Percentiles rank a stretch among this genome's conserved stretches.
Conservation (phyloP, 2,329 filamentous ascomycete genomes). For the Verticillium albo-atrum region DNA sequence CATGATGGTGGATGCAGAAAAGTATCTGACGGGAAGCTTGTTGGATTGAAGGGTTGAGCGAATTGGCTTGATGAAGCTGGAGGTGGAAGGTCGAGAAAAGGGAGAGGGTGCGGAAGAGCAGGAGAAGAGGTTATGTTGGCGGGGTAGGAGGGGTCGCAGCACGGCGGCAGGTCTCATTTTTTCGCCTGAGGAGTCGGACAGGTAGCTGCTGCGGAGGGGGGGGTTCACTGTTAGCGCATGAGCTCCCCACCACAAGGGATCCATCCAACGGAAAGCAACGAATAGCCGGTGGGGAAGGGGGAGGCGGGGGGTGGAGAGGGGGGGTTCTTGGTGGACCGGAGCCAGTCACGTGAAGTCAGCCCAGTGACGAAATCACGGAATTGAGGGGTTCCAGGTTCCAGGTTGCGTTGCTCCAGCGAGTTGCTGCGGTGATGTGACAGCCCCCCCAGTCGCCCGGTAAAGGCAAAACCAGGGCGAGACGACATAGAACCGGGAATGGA, state of each 20-base stretch:
- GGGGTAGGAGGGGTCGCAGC: conserved; percentile 16
- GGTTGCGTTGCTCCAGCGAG: background rate
- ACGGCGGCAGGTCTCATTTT: conserved; percentile 17
- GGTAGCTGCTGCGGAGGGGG: conserved; percentile 8
- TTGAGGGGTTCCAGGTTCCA: background rate
- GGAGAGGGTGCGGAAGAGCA: conserved; percentile 14
- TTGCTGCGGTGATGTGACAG: background rate
- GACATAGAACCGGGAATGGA: background rate
- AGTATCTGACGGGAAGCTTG: conserved; percentile 33
- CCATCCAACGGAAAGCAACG: conserved; percentile 3
- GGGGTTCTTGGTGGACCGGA: background rate
- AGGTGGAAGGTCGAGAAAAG: conserved; percentile 17
- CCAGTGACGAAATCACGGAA: background rate
- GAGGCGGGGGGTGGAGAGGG: background rate
- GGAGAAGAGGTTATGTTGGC: conserved; percentile 15
- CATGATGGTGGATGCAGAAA: conserved; percentile 68
- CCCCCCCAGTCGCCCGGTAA: background rate
- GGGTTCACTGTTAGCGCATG: conserved; percentile 14
- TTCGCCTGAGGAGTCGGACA: conserved; percentile 7
- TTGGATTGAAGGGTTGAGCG: conserved; percentile 11
- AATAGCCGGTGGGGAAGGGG: background rate
- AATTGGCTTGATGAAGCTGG: conserved; percentile 14
- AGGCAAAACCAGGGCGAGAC: background rate
- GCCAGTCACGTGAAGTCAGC: conserved; percentile 2
- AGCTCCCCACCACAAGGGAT: conserved; percentile 10